Evolutionary conservation across 169 alveolate genomes (phyloP), one percentile per base, ranked within the genome.

Genomic region (Haemoproteus tartakovskyi): DNA sequence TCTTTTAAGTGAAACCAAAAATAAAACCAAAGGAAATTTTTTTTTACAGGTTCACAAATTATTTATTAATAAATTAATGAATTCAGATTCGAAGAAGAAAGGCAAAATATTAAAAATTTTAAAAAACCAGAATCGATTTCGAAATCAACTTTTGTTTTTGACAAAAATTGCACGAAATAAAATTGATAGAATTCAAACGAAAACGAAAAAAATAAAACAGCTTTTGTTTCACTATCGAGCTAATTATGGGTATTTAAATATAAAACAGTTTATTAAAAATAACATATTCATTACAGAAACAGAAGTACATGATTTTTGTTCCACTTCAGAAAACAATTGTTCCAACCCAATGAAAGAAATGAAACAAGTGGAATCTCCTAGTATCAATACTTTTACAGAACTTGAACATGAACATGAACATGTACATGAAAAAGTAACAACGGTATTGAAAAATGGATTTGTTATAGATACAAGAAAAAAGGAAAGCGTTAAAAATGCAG

Each of bases 91-190:
- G 24, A 54, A 21, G 30, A 67, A 67, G 30, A 67, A 67, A n/a
- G 56, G 37, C 26, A 41, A 38, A 12, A 67, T 67, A 40, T 11
- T 67, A 27, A 33, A 40, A 12, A 67, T 67, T 27, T 12, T 67
- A 46, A 67, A 67, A 67, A 67, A 52, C n/a, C 82, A 67, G 26
- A 67, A 67, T 5, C 18, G 82, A 38, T 67, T 67, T 26, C 62
- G 82, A 36, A 67, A 67, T 46, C 82, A 67, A 16, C 30, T 67
- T n/a, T 22, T 67, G 8, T 67, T 54, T 18, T 38, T 67, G n/a
- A 67, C 82, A 0, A 51, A 43, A 38, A 67, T 67, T 24, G 56
- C 82, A 0, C 51, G 56, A 18, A 67, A 60, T 43, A 67, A 67
- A 41, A 40, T 43, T 1, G 82, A 67, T 6, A 56, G 70, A 0